phyloP scores from a whole-genome alignment of 345 rosid genomes.

The Eucalyptus polybractea region DNA sequence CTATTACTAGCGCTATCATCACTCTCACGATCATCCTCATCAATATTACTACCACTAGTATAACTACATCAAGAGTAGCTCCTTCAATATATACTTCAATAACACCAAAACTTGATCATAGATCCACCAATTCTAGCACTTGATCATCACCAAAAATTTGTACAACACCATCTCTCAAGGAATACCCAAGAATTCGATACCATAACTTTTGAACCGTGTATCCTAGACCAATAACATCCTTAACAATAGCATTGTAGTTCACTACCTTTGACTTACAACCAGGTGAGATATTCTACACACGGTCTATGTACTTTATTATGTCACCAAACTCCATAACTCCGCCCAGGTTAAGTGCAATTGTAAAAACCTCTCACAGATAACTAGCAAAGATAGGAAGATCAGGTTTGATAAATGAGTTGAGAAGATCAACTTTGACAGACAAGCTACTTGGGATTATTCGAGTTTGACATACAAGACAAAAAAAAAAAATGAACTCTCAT shows the following conservation, averaged over 20 bases:
- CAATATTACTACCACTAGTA: too few relatives aligned
- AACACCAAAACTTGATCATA: too few relatives aligned
- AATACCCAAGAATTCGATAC: not conserved
- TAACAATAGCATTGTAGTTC: not conserved
- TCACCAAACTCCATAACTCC: not conserved
- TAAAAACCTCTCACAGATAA: not conserved
- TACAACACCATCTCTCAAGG: not conserved
- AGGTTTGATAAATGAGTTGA: not conserved
- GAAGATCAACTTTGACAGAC: too few relatives aligned
- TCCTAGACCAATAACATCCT: not conserved
- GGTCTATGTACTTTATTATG: too few relatives aligned
- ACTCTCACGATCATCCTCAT: not conserved
- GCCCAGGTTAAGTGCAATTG: not conserved
- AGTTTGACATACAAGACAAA: too few relatives aligned
- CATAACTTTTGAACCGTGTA: too few relatives aligned
- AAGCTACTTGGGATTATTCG: too few relatives aligned
- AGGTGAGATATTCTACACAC: accelerated
- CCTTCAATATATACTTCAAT: not conserved
- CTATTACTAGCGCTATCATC: not conserved
- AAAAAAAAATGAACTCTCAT: too few relatives aligned
- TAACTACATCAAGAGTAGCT: not conserved
- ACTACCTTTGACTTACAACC: not conserved
- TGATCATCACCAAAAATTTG: not conserved
- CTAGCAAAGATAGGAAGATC: not conserved
- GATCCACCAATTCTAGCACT: not conserved